Percentiles rank a stretch among this genome's conserved stretches.
Conservation (phyloP, 2,329 filamentous ascomycete species). For the Exophiala phaeomuriformis region DNA sequence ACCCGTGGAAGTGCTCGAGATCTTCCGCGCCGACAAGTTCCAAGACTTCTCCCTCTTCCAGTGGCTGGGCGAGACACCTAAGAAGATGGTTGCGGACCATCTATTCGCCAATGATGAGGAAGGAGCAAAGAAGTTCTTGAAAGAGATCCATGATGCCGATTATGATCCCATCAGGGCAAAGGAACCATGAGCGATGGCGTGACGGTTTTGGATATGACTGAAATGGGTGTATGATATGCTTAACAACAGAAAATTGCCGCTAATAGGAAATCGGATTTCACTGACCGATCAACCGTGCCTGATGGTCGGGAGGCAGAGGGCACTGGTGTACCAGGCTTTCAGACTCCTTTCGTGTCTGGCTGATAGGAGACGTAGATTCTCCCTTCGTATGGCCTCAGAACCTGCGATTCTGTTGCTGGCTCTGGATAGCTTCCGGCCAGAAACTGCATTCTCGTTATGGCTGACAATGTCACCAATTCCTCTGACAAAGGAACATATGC, state of each 20-base stretch:
- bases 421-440: not conserved
- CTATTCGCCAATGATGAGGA: constrained; percentile 57
- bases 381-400: not conserved
- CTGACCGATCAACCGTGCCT: no score
- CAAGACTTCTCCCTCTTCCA: constrained; percentile 66
- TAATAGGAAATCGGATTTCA: no score
- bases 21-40: constrained; percentile 65
- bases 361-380: not conserved
- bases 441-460: not conserved
- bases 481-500: not conserved
- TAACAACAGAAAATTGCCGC: no score
- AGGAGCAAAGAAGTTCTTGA: constrained; percentile 56
- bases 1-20: constrained; percentile 66
- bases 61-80: constrained; percentile 67
- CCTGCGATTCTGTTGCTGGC: not conserved
- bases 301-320: no score
- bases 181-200: not conserved
- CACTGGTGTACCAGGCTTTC: no score
- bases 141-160: constrained; percentile 54
- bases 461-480: not conserved
- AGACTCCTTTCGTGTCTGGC: no score
- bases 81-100: constrained; percentile 58
- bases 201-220: no score
- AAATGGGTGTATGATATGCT: no score
- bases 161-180: constrained; percentile 30